phyloP scores from a whole-genome alignment of 345 rosid genomes.

The Alliaria petiolata region DNA sequence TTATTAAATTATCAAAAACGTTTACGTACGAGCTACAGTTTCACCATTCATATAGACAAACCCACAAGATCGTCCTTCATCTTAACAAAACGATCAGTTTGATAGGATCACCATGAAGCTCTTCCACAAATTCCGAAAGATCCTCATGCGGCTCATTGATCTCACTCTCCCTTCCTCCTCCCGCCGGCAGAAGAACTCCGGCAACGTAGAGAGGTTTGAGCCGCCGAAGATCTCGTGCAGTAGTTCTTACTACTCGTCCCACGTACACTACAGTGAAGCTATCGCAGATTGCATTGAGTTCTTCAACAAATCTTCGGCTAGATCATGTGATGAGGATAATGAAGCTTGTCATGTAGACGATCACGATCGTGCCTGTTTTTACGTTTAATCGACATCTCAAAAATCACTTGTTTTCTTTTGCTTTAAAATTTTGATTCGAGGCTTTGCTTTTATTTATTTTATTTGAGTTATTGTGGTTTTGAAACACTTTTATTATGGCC shows the following conservation, averaged over 20 bases:
- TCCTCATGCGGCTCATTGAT: constrained; percentile 53
- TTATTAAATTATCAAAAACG: constrained; percentile 16
- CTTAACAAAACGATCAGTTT: not conserved
- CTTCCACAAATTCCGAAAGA: constrained; percentile 59
- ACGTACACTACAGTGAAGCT: constrained; percentile 74
- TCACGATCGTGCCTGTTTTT: constrained; percentile 42
- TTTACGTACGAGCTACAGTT: constrained; percentile 32
- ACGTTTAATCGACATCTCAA: too few relatives aligned
- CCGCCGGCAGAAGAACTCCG: constrained; percentile 3
- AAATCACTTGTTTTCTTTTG: too few relatives aligned
- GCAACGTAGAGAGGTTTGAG: constrained; percentile 44
- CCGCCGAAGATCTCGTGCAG: constrained; percentile 88
- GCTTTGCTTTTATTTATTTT: constrained; percentile 8
- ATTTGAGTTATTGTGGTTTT: constrained; percentile 6
- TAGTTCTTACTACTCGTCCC: constrained; percentile 75
- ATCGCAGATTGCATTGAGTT: constrained; percentile 97
- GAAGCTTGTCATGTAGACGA: constrained; percentile 48
- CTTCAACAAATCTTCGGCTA: constrained; percentile 77
- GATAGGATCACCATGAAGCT: constrained; percentile 63
- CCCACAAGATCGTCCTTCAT: constrained; percentile 10
- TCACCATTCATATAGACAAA: constrained; percentile 45
- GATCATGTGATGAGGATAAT: constrained; percentile 47
- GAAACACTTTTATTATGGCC: not conserved
- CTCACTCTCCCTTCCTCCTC: constrained; percentile 45
- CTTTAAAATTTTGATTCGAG: constrained; percentile 15